Conservation (phyloP, 2,329 filamentous ascomycete genomes). For the Xylaria sp. region DNA sequence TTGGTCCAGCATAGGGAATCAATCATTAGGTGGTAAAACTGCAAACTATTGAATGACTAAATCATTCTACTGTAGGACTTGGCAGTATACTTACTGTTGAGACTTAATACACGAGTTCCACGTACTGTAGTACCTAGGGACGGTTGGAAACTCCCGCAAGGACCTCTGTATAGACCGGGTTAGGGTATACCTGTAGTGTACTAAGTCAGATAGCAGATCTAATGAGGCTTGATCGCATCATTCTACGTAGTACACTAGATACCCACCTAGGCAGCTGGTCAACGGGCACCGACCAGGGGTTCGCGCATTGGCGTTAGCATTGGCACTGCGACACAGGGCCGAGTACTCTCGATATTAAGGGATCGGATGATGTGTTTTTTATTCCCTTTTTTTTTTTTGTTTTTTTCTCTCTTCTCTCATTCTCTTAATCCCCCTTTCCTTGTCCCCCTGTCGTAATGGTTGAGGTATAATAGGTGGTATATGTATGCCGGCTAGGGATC, state of each 20-base stretch:
- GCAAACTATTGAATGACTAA: neutral
- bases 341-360: neutral
- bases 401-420: neutral
- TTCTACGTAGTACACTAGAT: no score
- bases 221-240: slow-evolving; percentile 32
- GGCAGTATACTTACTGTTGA: neutral
- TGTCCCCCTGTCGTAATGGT: neutral
- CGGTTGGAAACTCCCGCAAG: slow-evolving; percentile 1
- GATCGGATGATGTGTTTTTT: slow-evolving; percentile 2
- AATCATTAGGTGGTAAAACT: neutral
- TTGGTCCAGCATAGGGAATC: neutral
- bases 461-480: neutral
- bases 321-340: neutral
- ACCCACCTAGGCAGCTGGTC: slow-evolving; percentile 33
- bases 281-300: slow-evolving; percentile 26
- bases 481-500: slow-evolving; percentile 6
- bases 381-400: neutral
- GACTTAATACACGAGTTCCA: neutral
- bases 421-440: neutral
- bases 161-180: slow-evolving; percentile 15
- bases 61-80: neutral
- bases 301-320: neutral
- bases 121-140: no score
- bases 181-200: slow-evolving; percentile 2
- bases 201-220: slow-evolving; percentile 25